phyloP scores from a whole-genome alignment of 148 eudicot genomes.

The Talinum fruticosum region DNA sequence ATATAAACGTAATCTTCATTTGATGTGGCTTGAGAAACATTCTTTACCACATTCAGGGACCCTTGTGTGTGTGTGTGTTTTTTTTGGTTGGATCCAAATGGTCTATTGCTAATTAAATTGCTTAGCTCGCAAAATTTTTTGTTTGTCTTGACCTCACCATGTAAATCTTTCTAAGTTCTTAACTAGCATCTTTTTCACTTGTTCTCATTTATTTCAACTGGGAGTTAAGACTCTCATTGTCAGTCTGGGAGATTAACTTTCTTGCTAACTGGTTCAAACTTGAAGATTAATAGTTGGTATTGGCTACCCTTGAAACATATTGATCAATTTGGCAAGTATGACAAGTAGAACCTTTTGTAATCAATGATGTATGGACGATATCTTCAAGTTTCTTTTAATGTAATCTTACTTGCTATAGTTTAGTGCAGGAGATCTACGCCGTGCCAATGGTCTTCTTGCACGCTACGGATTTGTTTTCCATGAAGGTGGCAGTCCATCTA shows the following conservation, averaged over 20 bases:
- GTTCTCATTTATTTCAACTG: background rate
- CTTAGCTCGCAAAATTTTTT: background rate
- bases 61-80: background rate
- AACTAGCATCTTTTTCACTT: background rate
- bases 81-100: conserved; percentile 1
- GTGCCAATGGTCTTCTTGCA: conserved; percentile 79
- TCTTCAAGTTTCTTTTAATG: background rate
- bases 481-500: conserved; percentile 48
- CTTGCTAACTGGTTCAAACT: background rate
- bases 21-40: background rate
- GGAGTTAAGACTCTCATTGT: background rate
- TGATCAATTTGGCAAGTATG: background rate
- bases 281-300: background rate
- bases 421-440: conserved; percentile 78
- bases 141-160: background rate
- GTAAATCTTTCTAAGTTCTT: background rate
- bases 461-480: conserved; percentile 53
- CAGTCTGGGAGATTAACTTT: background rate
- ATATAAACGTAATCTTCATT: background rate
- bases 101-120: background rate
- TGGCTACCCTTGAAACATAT: background rate
- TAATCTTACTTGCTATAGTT: conserved; percentile 23
- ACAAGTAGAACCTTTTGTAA: background rate
- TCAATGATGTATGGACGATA: background rate
- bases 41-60: background rate